Evolutionary conservation across 306 rosid species (phyloP), one percentile per base, ranked within the genome.

Genomic region (Sechiopsis laciniata): DNA sequence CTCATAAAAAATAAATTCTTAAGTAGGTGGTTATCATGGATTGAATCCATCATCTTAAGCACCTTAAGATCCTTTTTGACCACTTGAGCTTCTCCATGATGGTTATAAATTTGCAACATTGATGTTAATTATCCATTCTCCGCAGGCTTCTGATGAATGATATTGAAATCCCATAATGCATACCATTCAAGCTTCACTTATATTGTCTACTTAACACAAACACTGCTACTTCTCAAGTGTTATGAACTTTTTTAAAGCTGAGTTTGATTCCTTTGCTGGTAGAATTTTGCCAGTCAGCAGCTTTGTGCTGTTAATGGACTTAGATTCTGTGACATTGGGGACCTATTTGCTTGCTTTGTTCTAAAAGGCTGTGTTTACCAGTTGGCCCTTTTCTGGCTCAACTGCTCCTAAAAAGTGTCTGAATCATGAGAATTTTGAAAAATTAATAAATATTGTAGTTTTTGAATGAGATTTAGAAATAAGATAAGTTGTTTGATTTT

Each of bases 221-320:
- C 7, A 57, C 37, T 59, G 20, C 46, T 14, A 14, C 69, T 17
- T 46, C 26, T 37, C 17, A 0, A 35, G 10, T 64, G 51, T 5
- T 35, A 16, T 16, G 68, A 62, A 15, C 12, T 62, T 35, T 17
- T 0, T 62, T 62, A 62, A 63, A 63, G 24, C 70, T 37, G 52
- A 64, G 51, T 64, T 64, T 64, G 51, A 64, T 64, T 64, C 70
- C 51, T 64, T n/a, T 64, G 46, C 52, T 37, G 68, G 48, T 29
- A 15, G 12, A 37, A 64, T n/a, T 37, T 9, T n/a, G 15, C 37
- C 16, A 64, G 24, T 40, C 52, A 62, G 50, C 48, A 32, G 21
- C 45, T 5, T 61, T 61, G 6, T 61, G 21, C 13, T 61, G 68
- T 22, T 63, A 26, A 51, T 8, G 64, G 40, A 24, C 52, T 9